Evolutionary conservation across 495 filamentous ascomycete species (phyloP), one percentile per base, ranked within the genome.

Genomic region (Pyronema omphalodes): DNA sequence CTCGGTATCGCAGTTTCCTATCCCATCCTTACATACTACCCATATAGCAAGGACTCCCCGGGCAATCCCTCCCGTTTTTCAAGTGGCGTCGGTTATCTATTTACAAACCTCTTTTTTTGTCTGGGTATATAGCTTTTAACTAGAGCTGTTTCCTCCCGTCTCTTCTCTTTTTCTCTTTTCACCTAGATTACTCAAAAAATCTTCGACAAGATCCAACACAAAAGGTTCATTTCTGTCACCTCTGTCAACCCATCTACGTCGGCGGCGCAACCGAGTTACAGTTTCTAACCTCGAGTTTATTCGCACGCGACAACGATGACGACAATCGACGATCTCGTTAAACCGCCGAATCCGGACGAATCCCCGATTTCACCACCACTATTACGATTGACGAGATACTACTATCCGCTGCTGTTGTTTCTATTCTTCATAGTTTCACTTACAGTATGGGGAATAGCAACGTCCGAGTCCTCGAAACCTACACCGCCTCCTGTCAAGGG

Each of bases 381-480:
- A 14, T 41, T 54, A 19, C 39, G 15, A 14, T 64, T 63, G 55
- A 60, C 57, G 11, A 82, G 80, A 55, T 80, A 74, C 59, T 69
- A 72, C 54, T 84, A 78, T 59, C 82, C 84, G 5, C 74, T 84
- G 53, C 61, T 82, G 51, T 70, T 86, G 50, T 71, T 86, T 39
- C 53, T 80, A 51, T 73, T 86, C 64, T 88, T 86, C 63, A 67
- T 84, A 17, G 61, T 73, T 44, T 73, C 74, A 52, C 84, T 86
- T 64, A 70, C 80, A 11, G 67, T 70, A 58, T 76, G 76, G 64
- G 79, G 80, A 48, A 74, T 86, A 43, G 48, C 73, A 54, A 70
- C 72, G 12, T 73, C 78, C n/a, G 68, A 63, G 40, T 58, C 63
- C 52, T 66, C 53, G 37, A 59, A 40, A 67, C 71, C 57, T 59